Evolutionary conservation across 257 asterid genomes (phyloP).

Genomic region (Lithospermum erythrorhizon): DNA sequence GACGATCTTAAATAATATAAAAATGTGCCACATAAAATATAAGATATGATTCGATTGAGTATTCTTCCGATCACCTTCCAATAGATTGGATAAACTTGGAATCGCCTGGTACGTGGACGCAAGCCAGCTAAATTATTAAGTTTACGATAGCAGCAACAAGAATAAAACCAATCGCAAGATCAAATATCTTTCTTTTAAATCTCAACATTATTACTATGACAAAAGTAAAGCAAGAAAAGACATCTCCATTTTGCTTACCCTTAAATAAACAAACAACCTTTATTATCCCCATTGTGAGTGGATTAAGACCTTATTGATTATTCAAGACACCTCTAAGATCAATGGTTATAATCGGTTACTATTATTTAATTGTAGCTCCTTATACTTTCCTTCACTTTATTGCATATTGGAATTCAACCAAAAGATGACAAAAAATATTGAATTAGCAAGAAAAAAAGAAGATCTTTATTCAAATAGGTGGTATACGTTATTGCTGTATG

Average conservation of each 20-base stretch:
- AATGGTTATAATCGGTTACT: constrained; percentile 9
- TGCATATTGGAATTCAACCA: constrained; percentile 6
- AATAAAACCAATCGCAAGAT: neutral
- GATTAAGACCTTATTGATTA: constrained; percentile 11
- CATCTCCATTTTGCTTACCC: constrained; percentile 6
- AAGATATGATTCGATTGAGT: no score
- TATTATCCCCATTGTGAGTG: constrained; percentile 24
- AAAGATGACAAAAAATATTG: neutral
- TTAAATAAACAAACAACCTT: constrained; percentile 24
- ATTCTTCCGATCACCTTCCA: no score
- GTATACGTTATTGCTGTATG: no score
- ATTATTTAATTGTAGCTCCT: constrained; percentile 6
- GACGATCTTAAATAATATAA: no score
- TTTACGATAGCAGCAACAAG: constrained; percentile 1
- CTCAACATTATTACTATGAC: neutral
- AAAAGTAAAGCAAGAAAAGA: constrained; percentile 4
- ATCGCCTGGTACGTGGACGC: neutral
- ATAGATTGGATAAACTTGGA: neutral
- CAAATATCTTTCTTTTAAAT: neutral
- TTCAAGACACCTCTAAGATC: constrained; percentile 10
- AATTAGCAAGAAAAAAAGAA: no score
- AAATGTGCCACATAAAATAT: no score
- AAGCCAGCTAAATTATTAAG: neutral
- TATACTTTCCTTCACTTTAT: neutral
- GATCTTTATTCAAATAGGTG: no score